These are phyloP conservation scores for Alloteropsis angusta DNA, from an alignment of 202 grass and related monocot species.

Conservation along the genomic window DNA sequence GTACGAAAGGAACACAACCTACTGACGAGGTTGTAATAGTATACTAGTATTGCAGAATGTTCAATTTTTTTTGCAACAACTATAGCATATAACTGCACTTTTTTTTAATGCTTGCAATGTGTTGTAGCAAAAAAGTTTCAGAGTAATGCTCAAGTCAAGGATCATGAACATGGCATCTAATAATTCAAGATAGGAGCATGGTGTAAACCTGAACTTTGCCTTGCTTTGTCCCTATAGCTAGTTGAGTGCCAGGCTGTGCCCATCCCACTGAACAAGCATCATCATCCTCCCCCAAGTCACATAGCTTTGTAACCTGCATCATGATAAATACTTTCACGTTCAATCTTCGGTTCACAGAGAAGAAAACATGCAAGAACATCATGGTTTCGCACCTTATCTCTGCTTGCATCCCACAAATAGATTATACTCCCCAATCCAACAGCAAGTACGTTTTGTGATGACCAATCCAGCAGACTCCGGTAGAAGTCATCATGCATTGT, in stretches of 20 bases:
- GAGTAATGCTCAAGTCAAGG: neutral
- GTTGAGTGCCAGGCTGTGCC: slow-evolving; percentile 71
- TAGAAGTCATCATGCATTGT: slow-evolving; percentile 98
- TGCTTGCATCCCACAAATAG: slow-evolving; percentile 90
- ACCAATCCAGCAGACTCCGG: slow-evolving; percentile 95
- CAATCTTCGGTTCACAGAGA: neutral
- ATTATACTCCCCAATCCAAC: slow-evolving; percentile 82
- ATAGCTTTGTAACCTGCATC: slow-evolving; percentile 80
- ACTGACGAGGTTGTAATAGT: neutral
- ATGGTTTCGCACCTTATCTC: slow-evolving; percentile 52
- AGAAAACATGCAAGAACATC: neutral
- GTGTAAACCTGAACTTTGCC: slow-evolving; percentile 78
- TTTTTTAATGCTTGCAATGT: neutral
- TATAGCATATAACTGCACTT: neutral
- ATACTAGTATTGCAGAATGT: neutral
- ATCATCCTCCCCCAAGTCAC: slow-evolving; percentile 74
- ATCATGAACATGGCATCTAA: slow-evolving; percentile 14
- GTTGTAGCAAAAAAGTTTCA: neutral
- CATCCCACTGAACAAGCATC: slow-evolving; percentile 78
- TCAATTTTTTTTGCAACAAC: neutral
- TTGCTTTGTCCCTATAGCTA: slow-evolving; percentile 82
- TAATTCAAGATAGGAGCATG: neutral
- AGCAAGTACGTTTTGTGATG: slow-evolving; percentile 70
- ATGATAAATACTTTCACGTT: neutral
- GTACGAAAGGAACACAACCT: neutral